Evolutionary conservation across 352 stramenopile species (phyloP), one percentile per base, ranked within the genome.

Genomic region (Globisporangium nagaii): DNA sequence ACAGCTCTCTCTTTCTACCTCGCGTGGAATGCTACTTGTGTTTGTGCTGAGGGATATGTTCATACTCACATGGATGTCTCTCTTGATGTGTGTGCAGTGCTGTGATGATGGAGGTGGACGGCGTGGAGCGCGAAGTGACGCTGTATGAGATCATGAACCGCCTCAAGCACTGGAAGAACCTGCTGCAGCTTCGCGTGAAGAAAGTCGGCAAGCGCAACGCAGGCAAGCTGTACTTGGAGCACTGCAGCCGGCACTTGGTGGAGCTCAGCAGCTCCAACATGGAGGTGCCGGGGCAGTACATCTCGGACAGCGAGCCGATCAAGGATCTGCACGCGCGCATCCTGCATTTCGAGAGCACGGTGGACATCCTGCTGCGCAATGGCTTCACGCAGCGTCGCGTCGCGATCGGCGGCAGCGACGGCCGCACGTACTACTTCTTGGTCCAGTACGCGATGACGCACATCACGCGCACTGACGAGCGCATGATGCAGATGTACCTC

Each of bases 401-500:
- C 35, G 77, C 86, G 15, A 88, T 97, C 55, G 83, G 90, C 15
- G 90, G 90, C 30, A 97, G 80, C 37, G 87, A 97, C 47, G 90
- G 90, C 17, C 71, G 73, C n/a, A 60, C 72, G 4, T 95, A 96
- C 65, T 92, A 90, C 61, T 97, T 97, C 63, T 42, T 97, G 48
- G 87, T 97, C 28, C 90, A 97, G 62, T 96, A 96, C 56, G 86
- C 90, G 15, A 95, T 95, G 78, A 95, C 90, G 20, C 86, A 97
- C 70, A 92, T 95, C 47, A 97, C 90, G 20, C 86, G 88, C 36
- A 96, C 86, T n/a, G 90, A 97, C 66, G 89, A 97, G 65, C 81
- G 90, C n/a, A 93, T 97, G 73, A 93, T 93, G 71, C 90, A 97
- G 53, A 91, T 97, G 84, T 94, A 97, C 63, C 57, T 93, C 45